Percentiles rank a stretch among this genome's conserved stretches.
Conservation (phyloP, 2,329 filamentous ascomycete genomes). For the Trichoderma endophyticum region DNA sequence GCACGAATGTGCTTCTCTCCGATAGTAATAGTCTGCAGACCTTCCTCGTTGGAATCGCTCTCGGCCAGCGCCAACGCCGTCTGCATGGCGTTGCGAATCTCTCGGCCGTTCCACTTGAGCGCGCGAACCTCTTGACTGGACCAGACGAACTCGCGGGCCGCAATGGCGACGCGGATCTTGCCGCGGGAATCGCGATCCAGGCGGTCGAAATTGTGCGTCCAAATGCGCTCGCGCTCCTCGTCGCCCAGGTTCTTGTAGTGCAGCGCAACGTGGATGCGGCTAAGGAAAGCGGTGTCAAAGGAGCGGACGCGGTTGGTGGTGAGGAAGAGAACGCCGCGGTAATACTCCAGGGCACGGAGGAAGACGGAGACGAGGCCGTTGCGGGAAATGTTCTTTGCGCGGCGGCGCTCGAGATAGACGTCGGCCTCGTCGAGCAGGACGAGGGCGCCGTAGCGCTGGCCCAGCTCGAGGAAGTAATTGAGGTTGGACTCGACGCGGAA, state of each 20-base stretch:
- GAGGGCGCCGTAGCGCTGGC: conserved; percentile 48
- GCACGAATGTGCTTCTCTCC: conserved; percentile 34
- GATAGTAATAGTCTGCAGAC: conserved; percentile 30
- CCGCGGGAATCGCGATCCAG: conserved; percentile 40
- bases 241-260: conserved; percentile 43
- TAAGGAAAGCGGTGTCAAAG: conserved; percentile 49
- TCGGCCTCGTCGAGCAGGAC: conserved; percentile 59
- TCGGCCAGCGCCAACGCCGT: conserved; percentile 45
- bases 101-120: conserved; percentile 42
- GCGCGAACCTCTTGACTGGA: conserved; percentile 34
- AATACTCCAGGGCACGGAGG: conserved; percentile 51
- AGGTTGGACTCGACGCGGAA: conserved; percentile 42
- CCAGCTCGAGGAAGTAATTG: conserved; percentile 47
- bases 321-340: conserved; percentile 48
- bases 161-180: conserved; percentile 36
- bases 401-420: conserved; percentile 55
- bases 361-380: conserved; percentile 50
- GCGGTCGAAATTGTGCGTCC: conserved; percentile 45
- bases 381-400: conserved; percentile 40
- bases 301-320: conserved; percentile 49
- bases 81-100: conserved; percentile 44
- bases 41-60: conserved; percentile 38
- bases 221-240: conserved; percentile 44
- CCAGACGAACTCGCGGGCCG: conserved; percentile 40
- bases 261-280: conserved; percentile 48